Conservation (phyloP, 371 early-diverging fungal species). For the Capillidium heterosporum region DNA sequence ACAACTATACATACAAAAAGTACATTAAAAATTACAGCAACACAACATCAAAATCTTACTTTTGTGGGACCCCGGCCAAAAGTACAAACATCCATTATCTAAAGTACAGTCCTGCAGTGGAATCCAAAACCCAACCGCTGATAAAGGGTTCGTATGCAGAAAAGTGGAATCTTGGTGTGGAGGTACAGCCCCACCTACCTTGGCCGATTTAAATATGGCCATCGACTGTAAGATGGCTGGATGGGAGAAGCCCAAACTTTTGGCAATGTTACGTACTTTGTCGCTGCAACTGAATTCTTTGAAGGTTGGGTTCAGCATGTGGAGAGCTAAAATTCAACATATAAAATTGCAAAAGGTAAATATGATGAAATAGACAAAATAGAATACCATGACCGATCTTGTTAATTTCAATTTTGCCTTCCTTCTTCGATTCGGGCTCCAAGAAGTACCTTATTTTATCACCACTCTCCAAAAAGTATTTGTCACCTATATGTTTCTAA, state of each 20-base stretch:
- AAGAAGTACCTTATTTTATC: constrained; percentile 78
- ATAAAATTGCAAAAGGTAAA: no score
- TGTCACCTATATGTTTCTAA: constrained; percentile 54
- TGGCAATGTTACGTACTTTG: constrained; percentile 30
- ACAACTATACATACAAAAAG: constrained; percentile 12
- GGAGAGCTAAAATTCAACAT: constrained; percentile 39
- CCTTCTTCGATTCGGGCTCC: constrained; percentile 63
- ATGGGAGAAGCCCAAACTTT: constrained; percentile 38
- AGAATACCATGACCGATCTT: constrained; percentile 78
- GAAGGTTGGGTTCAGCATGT: constrained; percentile 57
- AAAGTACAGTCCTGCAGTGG: constrained; percentile 83
- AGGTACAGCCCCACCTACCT: constrained; percentile 59
- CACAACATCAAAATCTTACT: constrained; percentile 14
- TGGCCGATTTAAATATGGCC: constrained; percentile 76
- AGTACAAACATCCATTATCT: constrained; percentile 74
- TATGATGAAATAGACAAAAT: no score
- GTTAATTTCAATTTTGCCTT: constrained; percentile 40
- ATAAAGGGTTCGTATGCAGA: constrained; percentile 68
- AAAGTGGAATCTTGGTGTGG: constrained; percentile 82
- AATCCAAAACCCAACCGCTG: constrained; percentile 83
- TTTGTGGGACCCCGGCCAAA: constrained; percentile 75
- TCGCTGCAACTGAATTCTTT: constrained; percentile 32
- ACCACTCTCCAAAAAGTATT: constrained; percentile 69
- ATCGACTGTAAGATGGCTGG: constrained; percentile 77
- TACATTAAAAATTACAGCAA: background rate